A percentile compares a stretch with the other conserved stretches of the same genome.
Conservation (phyloP, 202 grass and related monocot genomes). For the Musa balbisiana region DNA sequence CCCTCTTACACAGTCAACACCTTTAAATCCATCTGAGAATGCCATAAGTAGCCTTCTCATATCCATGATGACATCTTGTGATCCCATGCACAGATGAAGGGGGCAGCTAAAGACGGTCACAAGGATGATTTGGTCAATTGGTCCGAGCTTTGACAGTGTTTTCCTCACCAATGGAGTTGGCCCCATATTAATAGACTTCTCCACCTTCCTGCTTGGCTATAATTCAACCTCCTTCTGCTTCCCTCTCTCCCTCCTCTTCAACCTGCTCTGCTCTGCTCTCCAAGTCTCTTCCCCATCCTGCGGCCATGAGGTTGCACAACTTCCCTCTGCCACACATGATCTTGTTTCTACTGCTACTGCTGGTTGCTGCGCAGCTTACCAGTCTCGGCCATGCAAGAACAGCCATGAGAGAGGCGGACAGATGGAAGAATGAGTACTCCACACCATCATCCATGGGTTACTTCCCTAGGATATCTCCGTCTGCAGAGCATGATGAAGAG, state of each 20-base stretch:
- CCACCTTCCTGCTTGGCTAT: background rate
- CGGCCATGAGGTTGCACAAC: background rate
- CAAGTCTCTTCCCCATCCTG: background rate
- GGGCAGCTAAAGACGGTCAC: background rate
- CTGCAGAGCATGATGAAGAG: background rate
- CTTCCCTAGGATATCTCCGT: constrained; percentile 14
- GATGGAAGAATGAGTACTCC: background rate
- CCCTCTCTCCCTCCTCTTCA: background rate
- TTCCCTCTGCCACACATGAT: background rate
- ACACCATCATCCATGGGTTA: constrained; percentile 15
- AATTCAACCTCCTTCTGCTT: constrained; percentile 11
- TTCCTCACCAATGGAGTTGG: background rate
- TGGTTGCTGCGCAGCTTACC: constrained; percentile 10
- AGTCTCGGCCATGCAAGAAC: constrained; percentile 29
- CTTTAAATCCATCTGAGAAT: constrained; percentile 10
- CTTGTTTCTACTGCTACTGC: background rate
- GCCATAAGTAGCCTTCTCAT: constrained; percentile 3
- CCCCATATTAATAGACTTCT: constrained; percentile 3
- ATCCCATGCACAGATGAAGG: constrained; percentile 9
- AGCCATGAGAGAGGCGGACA: constrained; percentile 1
- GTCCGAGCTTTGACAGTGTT: background rate
- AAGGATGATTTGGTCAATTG: background rate
- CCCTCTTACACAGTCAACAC: constrained; percentile 5
- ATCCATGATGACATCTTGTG: constrained; percentile 15
- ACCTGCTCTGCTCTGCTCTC: background rate